phyloP scores from a whole-genome alignment of 805 yeast species.

The Saturnispora zaruensis region DNA sequence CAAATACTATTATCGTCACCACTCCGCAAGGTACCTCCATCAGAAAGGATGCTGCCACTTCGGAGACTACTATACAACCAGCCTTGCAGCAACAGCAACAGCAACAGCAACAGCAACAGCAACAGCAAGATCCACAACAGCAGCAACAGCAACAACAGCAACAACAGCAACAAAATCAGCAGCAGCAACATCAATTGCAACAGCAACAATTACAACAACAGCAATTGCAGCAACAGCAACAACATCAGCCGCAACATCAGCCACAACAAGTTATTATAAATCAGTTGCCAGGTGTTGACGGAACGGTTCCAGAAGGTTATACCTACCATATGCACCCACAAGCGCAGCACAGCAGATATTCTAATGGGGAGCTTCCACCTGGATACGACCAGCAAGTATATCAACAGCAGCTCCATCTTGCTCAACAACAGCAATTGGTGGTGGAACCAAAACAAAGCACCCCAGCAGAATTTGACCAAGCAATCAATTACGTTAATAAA shows the following conservation, averaged over 20 bases:
- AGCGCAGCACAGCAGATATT: neutral
- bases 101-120: conserved; percentile 8
- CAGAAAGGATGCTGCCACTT: conserved; percentile 43
- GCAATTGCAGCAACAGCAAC: conserved; percentile 14
- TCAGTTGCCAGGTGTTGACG: neutral
- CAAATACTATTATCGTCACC: conserved; percentile 86
- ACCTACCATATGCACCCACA: neutral
- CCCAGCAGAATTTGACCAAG: conserved; percentile 95
- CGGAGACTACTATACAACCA: conserved; percentile 5
- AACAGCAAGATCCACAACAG: neutral
- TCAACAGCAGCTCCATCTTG: conserved; percentile 3
- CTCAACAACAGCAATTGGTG: conserved; percentile 14
- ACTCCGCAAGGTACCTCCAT: conserved; percentile 90
- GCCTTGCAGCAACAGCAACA: conserved; percentile 24
- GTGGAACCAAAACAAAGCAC: conserved; percentile 33
- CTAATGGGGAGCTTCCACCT: conserved; percentile 1
- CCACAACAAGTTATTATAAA: conserved; percentile 7
- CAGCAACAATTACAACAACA: conserved; percentile 16
- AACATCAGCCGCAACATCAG: conserved; percentile 15
- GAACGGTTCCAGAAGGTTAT: neutral
- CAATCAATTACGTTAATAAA: conserved; percentile 91
- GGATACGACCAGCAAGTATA: conserved; percentile 8
- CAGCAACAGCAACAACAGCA: conserved; percentile 23
- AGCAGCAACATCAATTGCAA: neutral
- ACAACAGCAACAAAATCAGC: conserved; percentile 11